Conservation (phyloP, 306 rosid genomes). For the Malus sieversii region DNA sequence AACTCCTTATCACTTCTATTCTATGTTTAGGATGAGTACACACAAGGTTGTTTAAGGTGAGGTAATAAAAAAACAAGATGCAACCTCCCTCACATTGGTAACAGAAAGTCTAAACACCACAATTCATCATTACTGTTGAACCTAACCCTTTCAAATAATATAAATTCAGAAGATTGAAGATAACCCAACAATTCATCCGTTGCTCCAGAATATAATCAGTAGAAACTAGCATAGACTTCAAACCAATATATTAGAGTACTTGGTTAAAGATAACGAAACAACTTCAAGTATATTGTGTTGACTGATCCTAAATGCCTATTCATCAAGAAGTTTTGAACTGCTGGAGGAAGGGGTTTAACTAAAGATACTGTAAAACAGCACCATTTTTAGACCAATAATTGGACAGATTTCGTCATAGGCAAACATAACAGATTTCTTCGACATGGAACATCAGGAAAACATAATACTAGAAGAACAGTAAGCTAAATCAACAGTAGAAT, state of each 20-base stretch:
- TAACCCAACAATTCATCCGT: too few species aligned
- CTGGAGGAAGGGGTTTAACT: not conserved
- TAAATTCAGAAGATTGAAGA: too few species aligned
- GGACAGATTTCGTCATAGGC: not conserved
- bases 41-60: too few species aligned
- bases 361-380: slow-evolving; percentile 1
- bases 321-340: not conserved
- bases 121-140: not conserved
- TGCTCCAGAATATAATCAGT: not conserved
- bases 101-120: not conserved
- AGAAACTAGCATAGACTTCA: not conserved
- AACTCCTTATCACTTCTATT: too few species aligned
- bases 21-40: too few species aligned
- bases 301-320: not conserved
- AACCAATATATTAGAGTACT: not conserved
- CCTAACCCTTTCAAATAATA: too few species aligned
- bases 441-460: not conserved
- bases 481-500: slow-evolving; percentile 21
- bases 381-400: slow-evolving; percentile 7
- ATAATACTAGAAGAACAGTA: slow-evolving; percentile 14
- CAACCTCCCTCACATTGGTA: not conserved
- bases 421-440: not conserved
- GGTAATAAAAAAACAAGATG: not conserved
- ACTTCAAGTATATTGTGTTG: not conserved
- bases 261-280: not conserved